Evolutionary conservation across 78 protist species (phyloP).

Genomic region (Guillardia theta): DNA sequence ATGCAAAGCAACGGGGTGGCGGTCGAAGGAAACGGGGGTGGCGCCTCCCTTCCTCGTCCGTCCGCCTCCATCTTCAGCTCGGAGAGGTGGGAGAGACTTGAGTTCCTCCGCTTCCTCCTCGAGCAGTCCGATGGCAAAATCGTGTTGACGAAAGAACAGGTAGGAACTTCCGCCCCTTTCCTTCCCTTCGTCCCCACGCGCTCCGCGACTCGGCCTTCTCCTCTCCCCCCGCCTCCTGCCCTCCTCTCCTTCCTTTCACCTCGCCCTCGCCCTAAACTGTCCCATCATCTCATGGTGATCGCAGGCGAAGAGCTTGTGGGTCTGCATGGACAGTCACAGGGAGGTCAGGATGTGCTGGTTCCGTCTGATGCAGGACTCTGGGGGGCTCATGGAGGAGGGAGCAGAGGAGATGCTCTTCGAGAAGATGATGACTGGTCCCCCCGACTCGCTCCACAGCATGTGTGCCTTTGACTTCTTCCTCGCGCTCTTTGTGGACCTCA

Average conservation of each 20-base stretch:
- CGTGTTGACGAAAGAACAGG: background rate
- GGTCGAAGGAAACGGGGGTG: background rate
- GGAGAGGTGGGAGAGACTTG: background rate
- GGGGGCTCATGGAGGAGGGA: background rate
- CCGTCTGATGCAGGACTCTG: background rate
- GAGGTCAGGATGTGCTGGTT: background rate
- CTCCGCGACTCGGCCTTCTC: too few relatives aligned
- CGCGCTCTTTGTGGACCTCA: background rate
- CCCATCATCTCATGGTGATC: too few relatives aligned
- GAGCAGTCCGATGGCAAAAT: background rate
- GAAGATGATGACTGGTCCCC: background rate
- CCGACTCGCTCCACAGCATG: background rate
- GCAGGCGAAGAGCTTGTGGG: background rate
- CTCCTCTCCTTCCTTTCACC: too few relatives aligned
- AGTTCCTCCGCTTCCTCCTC: slow-evolving; percentile 28
- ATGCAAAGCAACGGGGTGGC: background rate
- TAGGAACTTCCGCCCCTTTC: too few relatives aligned
- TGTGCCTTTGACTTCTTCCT: background rate
- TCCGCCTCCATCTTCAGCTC: background rate
- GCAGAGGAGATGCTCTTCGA: background rate
- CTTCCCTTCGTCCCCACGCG: too few relatives aligned
- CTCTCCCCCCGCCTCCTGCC: too few relatives aligned
- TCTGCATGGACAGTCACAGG: background rate
- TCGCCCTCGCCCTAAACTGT: too few relatives aligned
- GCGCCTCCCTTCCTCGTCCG: too few relatives aligned